phyloP scores from a whole-genome alignment of 2,329 filamentous ascomycete genomes.

The Aphanoascus verrucosus region DNA sequence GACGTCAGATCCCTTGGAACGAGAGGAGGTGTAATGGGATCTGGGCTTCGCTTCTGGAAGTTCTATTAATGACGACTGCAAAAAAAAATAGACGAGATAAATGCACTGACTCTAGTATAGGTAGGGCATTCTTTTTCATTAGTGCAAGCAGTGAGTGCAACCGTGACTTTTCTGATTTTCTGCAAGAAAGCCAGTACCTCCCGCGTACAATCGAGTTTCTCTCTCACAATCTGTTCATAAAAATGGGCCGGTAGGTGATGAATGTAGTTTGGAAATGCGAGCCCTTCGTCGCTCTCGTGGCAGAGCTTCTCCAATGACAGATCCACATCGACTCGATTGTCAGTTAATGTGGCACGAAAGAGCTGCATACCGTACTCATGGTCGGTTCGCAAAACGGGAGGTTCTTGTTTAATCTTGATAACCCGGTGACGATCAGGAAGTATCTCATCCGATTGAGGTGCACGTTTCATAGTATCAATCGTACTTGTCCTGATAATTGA shows the following conservation, averaged over 20 bases:
- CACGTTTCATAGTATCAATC: constrained; percentile 5
- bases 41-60: constrained; percentile 14
- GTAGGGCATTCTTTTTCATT: not conserved
- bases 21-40: constrained; percentile 39
- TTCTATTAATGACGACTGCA: constrained; percentile 19
- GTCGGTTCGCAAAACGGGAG: constrained; percentile 39
- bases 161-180: constrained; percentile 19
- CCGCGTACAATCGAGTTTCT: constrained; percentile 22
- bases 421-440: constrained; percentile 19
- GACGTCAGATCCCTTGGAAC: constrained; percentile 35
- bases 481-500: constrained; percentile 17
- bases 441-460: constrained; percentile 14
- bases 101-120: not conserved
- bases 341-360: constrained; percentile 25
- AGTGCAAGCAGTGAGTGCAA: not conserved
- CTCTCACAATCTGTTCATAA: constrained; percentile 14
- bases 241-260: constrained; percentile 21
- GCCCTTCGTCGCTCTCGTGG: constrained; percentile 35
- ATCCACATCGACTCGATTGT: constrained; percentile 22
- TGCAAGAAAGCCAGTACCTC: constrained; percentile 22
- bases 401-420: constrained; percentile 31
- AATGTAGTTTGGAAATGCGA: constrained; percentile 33
- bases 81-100: not conserved
- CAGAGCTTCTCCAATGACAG: constrained; percentile 28
- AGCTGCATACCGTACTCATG: constrained; percentile 36